Evolutionary conservation across 2,329 filamentous ascomycete genomes (phyloP).

Genomic region (Sporothrix curviconia): DNA sequence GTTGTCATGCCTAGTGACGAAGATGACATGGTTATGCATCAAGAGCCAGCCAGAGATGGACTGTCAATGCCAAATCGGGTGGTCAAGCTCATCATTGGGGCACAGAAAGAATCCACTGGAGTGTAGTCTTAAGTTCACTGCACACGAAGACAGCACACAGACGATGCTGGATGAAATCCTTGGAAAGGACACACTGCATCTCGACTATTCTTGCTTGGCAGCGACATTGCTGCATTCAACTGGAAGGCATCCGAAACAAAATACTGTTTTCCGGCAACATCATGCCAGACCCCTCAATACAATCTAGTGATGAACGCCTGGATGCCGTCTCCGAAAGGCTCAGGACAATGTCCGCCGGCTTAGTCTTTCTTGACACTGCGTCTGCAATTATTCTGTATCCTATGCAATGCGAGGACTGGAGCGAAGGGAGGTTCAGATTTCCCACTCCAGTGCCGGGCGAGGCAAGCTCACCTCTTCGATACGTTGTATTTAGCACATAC

Average conservation of each 20-base stretch:
- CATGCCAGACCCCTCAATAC: conserved; percentile 9
- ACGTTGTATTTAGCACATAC: conserved; percentile 32
- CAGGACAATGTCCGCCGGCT: conserved; percentile 29
- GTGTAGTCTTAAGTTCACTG: conserved; percentile 24
- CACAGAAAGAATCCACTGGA: conserved; percentile 12
- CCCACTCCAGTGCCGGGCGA: conserved; percentile 4
- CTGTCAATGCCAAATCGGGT: background rate
- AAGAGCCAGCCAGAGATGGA: background rate
- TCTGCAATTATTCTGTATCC: conserved; percentile 37
- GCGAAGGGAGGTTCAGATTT: conserved; percentile 17
- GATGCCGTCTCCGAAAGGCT: conserved; percentile 30
- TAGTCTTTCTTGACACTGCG: conserved; percentile 27
- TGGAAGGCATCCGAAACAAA: conserved; percentile 13
- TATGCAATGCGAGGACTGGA: conserved; percentile 31
- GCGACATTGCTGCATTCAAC: conserved; percentile 21
- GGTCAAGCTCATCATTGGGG: background rate
- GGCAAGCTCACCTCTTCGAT: conserved; percentile 25
- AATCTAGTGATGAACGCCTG: conserved; percentile 18
- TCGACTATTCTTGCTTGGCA: conserved; percentile 25
- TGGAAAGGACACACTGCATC: conserved; percentile 23
- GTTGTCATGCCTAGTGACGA: background rate
- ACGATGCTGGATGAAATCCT: conserved; percentile 19
- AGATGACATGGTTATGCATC: background rate
- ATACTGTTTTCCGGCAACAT: conserved; percentile 25
- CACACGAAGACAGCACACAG: conserved; percentile 2